phyloP scores from a whole-genome alignment of 2,329 filamentous ascomycete genomes.

The Aspergillaceae sp. region DNA sequence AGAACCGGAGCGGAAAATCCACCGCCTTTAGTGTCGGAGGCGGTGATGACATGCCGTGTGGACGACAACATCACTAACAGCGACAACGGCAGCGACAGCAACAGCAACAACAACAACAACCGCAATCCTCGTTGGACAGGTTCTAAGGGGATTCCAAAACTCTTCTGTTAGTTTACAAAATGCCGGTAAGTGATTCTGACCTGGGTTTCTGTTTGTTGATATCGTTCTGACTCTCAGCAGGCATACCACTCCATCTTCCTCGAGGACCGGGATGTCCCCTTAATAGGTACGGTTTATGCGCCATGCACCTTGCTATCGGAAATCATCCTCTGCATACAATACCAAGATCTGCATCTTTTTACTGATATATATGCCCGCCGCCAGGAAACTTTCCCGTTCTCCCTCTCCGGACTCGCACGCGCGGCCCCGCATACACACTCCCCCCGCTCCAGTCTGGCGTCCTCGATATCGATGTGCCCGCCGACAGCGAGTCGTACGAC shows the following conservation, averaged over 20 bases:
- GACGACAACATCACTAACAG: conserved; percentile 10
- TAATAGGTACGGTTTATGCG: conserved; percentile 45
- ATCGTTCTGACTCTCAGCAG: conserved; percentile 38
- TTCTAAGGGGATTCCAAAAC: conserved; percentile 10
- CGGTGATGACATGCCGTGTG: conserved; percentile 20
- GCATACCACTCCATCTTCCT: conserved; percentile 98
- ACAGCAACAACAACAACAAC: neutral
- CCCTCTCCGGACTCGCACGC: conserved; percentile 86
- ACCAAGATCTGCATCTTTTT: too few species aligned
- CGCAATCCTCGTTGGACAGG: conserved; percentile 12
- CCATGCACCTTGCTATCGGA: too few species aligned
- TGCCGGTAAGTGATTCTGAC: conserved; percentile 37
- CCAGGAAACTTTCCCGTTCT: conserved; percentile 87
- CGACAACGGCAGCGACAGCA: neutral
- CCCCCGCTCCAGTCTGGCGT: conserved; percentile 53
- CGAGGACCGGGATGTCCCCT: conserved; percentile 62
- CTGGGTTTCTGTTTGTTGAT: neutral
- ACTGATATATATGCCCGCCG: neutral
- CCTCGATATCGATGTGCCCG: conserved; percentile 51
- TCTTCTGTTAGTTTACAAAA: conserved; percentile 21
- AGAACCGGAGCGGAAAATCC: conserved; percentile 34
- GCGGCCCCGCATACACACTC: conserved; percentile 88
- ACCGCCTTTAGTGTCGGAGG: conserved; percentile 3
- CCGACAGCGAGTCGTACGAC: conserved; percentile 89
- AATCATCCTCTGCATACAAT: too few species aligned